Percentiles rank a stretch among this genome's conserved stretches.
Evolutionary conservation across 106 monocot species (phyloP).

Genomic region (Acorus gramineus): DNA sequence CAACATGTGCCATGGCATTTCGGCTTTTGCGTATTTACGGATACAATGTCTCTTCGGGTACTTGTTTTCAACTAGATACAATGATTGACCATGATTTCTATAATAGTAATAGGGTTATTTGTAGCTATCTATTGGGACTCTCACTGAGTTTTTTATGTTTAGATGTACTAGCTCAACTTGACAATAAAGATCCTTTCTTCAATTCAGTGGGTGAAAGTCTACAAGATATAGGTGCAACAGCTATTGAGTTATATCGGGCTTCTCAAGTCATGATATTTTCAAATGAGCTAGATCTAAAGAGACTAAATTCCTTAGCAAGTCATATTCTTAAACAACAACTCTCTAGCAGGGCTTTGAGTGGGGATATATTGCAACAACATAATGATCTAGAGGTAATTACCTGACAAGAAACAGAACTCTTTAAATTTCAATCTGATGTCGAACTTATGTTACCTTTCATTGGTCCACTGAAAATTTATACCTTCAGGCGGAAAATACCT

Average conservation of each 20-base stretch:
- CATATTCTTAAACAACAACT: conserved; percentile 33
- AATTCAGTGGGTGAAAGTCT: conserved; percentile 31
- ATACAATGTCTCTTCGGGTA: conserved; percentile 75
- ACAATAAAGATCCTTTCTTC: conserved; percentile 25
- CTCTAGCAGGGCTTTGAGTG: conserved; percentile 4
- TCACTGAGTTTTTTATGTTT: too few relatives aligned
- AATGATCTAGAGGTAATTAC: conserved; percentile 22
- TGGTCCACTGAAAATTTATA: neutral
- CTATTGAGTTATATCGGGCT: conserved; percentile 72
- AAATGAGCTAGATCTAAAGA: conserved; percentile 47
- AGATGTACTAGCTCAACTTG: conserved; percentile 47
- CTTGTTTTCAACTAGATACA: neutral
- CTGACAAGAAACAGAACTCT: neutral
- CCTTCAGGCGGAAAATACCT: conserved; percentile 56
- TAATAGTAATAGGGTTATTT: too few relatives aligned
- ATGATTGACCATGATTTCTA: too few relatives aligned
- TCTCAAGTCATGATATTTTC: conserved; percentile 49
- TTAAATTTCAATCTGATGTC: too few relatives aligned
- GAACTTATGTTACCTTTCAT: too few relatives aligned
- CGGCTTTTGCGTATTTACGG: conserved; percentile 77
- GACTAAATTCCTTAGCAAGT: conserved; percentile 43
- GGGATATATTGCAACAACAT: neutral
- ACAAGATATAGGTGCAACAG: conserved; percentile 24
- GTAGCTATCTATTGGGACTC: too few relatives aligned
- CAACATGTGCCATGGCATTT: conserved; percentile 74